Evolutionary conservation across 305 asterid species (phyloP), one percentile per base, ranked within the genome.

Genomic region (Solanum hybrid): DNA sequence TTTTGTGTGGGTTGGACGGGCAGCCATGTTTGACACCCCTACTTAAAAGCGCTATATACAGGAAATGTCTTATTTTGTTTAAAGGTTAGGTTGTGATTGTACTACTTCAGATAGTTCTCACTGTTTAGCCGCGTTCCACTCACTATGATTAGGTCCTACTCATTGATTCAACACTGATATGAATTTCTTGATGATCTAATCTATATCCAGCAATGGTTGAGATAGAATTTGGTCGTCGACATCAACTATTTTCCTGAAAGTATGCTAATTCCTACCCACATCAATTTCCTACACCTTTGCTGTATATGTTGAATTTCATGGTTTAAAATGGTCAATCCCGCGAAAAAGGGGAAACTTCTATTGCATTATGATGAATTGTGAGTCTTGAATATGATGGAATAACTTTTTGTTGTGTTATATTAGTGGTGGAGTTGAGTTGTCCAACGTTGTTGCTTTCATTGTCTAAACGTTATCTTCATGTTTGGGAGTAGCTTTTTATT

Each of bases 281-380:
- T 88, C 86, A 85, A 28, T 67, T 83, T 76, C 85, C 89, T 88
- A 35, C 74, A 40, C 77, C 9, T 46, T 51, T 84, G 83, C 83
- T 89, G 28, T 87, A 51, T 87, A 51, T 57, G 75, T 35, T 73
- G 73, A 31, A 20, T 77, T 82, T 18, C 46, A 89, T 87, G 88
- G 87, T 39, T 74, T 36, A 75, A 64, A 67, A 78, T 91, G 88
- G 90, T 88, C 90, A 89, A 89, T 87, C 71, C 75, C 29, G 10
- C 35, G 74, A 37, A 88, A 88, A 64, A 40, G 51, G 20, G 28
- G 37, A 46, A 89, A 51, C 37, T 35, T 80, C 69, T 89, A 75
- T 90, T 67, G 83, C 85, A 67, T 51, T 81, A 80, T 39, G 90
- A 46, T 51, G 33, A 87, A 80, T 71, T 87, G 46, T n/a, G 71